Conservation (phyloP, 1,139 yeast genomes). For the Scheffersomyces illinoinensis region DNA sequence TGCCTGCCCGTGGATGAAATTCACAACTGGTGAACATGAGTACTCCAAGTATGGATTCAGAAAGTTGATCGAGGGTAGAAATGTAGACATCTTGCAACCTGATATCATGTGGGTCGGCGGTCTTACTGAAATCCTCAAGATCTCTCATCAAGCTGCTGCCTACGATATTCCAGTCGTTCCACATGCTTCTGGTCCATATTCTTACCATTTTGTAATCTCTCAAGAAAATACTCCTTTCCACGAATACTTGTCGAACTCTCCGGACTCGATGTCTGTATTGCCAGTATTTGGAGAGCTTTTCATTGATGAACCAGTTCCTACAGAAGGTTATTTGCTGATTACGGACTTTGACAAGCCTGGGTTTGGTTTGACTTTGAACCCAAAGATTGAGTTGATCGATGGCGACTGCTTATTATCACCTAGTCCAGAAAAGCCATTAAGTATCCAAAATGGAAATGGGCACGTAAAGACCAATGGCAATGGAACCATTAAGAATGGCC, state of each 20-base stretch:
- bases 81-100: constrained; percentile 49
- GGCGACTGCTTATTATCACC: constrained; percentile 39
- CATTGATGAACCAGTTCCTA: constrained; percentile 47
- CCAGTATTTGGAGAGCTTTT: constrained; percentile 50
- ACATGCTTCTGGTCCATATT: constrained; percentile 52
- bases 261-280: constrained; percentile 43
- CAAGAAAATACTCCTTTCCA: constrained; percentile 53
- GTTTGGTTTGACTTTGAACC: constrained; percentile 47
- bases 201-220: constrained; percentile 49
- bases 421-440: constrained; percentile 37
- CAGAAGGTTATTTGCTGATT: constrained; percentile 39
- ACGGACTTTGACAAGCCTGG: constrained; percentile 46
- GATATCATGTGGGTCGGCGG: constrained; percentile 59
- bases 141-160: constrained; percentile 51
- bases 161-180: constrained; percentile 54
- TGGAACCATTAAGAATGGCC: neutral
- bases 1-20: constrained; percentile 46
- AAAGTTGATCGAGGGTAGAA: constrained; percentile 47
- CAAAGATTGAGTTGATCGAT: constrained; percentile 38
- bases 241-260: constrained; percentile 51
- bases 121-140: constrained; percentile 44
- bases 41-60: constrained; percentile 52
- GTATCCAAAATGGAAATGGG: constrained; percentile 11
- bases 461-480: neutral
- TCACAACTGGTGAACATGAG: constrained; percentile 55